Evolutionary conservation across 306 rosid genomes (phyloP).

Genomic region (Lathyrus aphaca): DNA sequence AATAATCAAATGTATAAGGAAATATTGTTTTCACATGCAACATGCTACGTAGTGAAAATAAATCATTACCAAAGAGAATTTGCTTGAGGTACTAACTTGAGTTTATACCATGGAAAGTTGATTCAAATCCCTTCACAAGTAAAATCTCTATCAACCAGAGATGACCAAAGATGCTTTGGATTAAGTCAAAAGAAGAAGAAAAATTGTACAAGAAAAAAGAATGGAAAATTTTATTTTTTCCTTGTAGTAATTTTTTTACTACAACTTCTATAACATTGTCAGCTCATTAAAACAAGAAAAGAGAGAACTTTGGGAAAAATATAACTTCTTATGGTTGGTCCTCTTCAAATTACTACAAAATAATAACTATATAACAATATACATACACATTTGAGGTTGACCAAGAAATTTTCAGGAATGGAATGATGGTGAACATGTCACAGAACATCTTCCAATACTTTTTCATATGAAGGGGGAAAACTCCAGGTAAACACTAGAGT

Average conservation of each 20-base stretch:
- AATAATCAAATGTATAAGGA: conserved; percentile 13
- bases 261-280: conserved; percentile 27
- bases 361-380: conserved; percentile 32
- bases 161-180: conserved; percentile 26
- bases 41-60: background rate
- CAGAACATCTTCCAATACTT: conserved; percentile 26
- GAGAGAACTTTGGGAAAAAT: conserved; percentile 23
- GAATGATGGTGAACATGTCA: conserved; percentile 38
- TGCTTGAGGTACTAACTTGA: background rate
- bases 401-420: conserved; percentile 38
- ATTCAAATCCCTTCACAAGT: background rate
- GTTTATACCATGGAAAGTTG: background rate
- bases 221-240: no score
- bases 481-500: conserved; percentile 32
- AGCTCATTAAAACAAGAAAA: conserved; percentile 31
- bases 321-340: conserved; percentile 7
- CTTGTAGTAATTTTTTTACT: background rate
- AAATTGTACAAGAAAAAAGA: background rate
- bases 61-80: background rate
- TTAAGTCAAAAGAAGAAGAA: conserved; percentile 3
- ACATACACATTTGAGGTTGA: conserved; percentile 39
- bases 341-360: conserved; percentile 36
- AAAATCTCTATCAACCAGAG: conserved; percentile 21
- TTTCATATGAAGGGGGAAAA: conserved; percentile 24
- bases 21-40: background rate